A percentile compares a stretch with the other conserved stretches of the same genome.
Conservation (phyloP, 2,329 filamentous ascomycete genomes). For the Verticillium klebahnii region DNA sequence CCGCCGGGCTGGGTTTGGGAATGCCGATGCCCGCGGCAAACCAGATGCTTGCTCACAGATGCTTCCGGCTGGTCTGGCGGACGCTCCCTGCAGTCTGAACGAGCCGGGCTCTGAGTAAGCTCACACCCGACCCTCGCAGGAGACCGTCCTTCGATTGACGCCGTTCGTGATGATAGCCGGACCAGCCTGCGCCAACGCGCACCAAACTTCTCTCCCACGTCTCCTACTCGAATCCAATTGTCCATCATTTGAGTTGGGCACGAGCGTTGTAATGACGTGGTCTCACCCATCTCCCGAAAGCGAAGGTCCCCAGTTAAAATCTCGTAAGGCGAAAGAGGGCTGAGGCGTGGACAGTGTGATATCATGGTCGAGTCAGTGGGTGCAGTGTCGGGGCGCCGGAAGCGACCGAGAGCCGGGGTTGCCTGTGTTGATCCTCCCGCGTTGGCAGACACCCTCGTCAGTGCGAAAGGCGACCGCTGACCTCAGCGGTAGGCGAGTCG, state of each 20-base stretch:
- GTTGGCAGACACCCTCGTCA: not conserved
- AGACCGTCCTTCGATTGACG: not conserved
- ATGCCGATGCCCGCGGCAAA: not conserved
- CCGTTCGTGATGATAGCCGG: not conserved
- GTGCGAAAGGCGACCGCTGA: not conserved
- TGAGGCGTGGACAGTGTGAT: not conserved
- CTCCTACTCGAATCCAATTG: not conserved
- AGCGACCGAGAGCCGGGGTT: not conserved
- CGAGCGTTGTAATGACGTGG: not conserved
- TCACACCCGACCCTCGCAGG: not conserved
- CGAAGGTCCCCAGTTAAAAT: not conserved
- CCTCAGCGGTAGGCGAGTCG: not conserved
- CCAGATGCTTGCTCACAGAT: not conserved
- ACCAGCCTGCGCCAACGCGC: not conserved
- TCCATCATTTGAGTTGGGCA: not conserved
- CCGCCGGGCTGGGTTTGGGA: not conserved
- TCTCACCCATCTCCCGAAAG: not conserved
- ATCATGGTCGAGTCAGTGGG: not conserved
- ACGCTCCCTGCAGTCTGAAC: not conserved
- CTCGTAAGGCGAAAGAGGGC: not conserved
- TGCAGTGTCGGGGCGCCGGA: not conserved
- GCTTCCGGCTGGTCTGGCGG: not conserved
- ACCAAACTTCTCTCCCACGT: not conserved
- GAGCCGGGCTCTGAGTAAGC: not conserved
- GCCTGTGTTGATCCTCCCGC: not conserved